Percentiles rank a stretch among this genome's conserved stretches.
Conservation (phyloP, 2,329 filamentous ascomycete species). For the Pseudopithomyces chartarum region DNA sequence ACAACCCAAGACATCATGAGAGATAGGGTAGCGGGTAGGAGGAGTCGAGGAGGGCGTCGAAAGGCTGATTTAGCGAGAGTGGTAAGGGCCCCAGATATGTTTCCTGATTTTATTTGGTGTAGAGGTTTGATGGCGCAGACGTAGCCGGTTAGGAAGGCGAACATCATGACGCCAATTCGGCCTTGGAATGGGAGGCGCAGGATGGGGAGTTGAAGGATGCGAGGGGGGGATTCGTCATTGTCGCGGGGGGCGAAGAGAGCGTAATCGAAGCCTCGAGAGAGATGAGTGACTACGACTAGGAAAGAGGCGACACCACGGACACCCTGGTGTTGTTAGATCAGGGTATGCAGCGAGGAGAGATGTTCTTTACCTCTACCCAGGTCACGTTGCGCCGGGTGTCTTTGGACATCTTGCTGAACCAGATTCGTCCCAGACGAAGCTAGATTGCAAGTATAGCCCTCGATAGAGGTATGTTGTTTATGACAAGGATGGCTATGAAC, state of each 20-base stretch:
- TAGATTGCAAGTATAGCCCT: no score
- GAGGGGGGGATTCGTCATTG: conserved; percentile 48
- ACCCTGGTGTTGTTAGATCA: conserved; percentile 40
- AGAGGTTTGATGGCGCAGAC: conserved; percentile 62
- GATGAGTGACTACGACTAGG: conserved; percentile 58
- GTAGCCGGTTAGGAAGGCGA: conserved; percentile 61
- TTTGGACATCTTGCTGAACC: conserved; percentile 25
- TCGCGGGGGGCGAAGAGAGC: conserved; percentile 56
- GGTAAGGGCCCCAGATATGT: conserved; percentile 44
- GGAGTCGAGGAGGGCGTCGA: no score
- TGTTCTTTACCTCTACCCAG: conserved; percentile 43
- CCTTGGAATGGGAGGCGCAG: conserved; percentile 63
- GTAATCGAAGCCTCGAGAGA: conserved; percentile 58
- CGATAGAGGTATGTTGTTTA: no score
- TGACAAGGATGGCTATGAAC: no score
- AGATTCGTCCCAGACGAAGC: no score
- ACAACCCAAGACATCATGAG: no score
- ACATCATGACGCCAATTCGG: conserved; percentile 51
- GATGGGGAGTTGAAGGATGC: conserved; percentile 57
- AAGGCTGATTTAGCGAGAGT: no score
- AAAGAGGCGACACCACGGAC: conserved; percentile 53
- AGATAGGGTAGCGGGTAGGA: no score
- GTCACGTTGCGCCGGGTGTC: conserved; percentile 46
- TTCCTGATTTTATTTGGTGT: conserved; percentile 55
- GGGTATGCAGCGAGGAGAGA: conserved; percentile 48